Base-by-base conservation (phyloP, 371 early-diverging fungal genomes). In the Batkoa obscura region DNA sequence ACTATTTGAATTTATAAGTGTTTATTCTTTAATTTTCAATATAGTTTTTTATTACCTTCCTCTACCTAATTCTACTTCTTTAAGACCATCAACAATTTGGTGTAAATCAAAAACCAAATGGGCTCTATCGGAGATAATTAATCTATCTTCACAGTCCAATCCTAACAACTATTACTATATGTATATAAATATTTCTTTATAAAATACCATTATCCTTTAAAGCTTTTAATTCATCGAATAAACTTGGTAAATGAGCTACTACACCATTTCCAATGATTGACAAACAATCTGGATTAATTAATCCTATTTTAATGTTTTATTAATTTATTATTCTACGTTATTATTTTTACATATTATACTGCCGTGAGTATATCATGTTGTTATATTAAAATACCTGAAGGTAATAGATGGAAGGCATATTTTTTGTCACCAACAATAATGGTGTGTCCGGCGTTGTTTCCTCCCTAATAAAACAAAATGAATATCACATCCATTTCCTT, bases 401-500 rank as follows among this genome's bases (percentile, higher is more conserved):
- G 96, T 51, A 96, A 73, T 72, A 94, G 73, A 67, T 96, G 96
- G 72, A 96, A 92, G 60, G 87, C 91, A 60, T 86, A 96, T 74
- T 88, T 91, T 64, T 74, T 70, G 59, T 88, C 87, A 61, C 83
- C 79, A 23, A 89, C 90, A 47, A 93, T 86, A 65, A 96, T 92
- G 23, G 96, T 94, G 72, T 96, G 96, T 50, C 96, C 96, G 46
- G 95, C 94, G 61, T 93, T 93, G 78, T 91, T 92, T 46, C 95
- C 95, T 56, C 95, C 95, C 90, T 86, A 68, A 43, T n/a, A 53
- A 56, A 3, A 47, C 39, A 57, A 39, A 49, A 50, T 31, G 36
- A 3, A 5, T 13, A 36, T 31, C 34, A 8, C 12, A 10, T 2
- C n/a, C 5, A 42, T 3, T 8, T 58, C 23, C 31, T 31, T 30